phyloP scores from a whole-genome alignment of 2,329 filamentous ascomycete species.

The Coniella vitis region DNA sequence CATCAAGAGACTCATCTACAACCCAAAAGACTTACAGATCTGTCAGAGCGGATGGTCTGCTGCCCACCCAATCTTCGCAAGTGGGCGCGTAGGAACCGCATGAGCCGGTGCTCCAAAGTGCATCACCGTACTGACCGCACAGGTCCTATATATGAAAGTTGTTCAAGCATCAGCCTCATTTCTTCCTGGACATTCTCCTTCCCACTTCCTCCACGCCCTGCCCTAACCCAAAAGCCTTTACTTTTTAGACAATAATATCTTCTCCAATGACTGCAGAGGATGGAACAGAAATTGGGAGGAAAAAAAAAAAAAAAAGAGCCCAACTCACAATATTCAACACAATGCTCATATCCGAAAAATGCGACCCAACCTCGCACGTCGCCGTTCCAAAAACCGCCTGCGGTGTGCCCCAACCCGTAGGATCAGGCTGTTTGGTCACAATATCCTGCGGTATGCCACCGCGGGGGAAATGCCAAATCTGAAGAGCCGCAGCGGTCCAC shows the following conservation, averaged over 20 bases:
- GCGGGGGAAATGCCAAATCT: constrained; percentile 72
- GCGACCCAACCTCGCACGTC: constrained; percentile 56
- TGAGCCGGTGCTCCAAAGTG: constrained; percentile 34
- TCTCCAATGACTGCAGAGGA: too few relatives aligned
- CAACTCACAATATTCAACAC: constrained; percentile 57
- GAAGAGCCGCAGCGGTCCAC: constrained; percentile 63
- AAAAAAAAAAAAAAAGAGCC: too few relatives aligned
- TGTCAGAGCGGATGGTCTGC: constrained; percentile 35
- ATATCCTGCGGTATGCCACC: constrained; percentile 60
- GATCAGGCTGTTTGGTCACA: constrained; percentile 47
- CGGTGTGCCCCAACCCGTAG: constrained; percentile 61
- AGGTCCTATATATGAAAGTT: constrained; percentile 44
- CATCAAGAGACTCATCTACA: too few relatives aligned
- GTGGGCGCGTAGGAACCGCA: constrained; percentile 36
- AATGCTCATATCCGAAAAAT: constrained; percentile 64
- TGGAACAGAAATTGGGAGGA: too few relatives aligned
- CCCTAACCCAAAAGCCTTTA: too few relatives aligned
- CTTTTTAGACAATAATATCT: neutral
- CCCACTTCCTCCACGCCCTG: too few relatives aligned
- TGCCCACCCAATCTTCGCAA: constrained; percentile 40
- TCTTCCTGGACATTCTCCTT: neutral
- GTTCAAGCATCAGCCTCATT: neutral
- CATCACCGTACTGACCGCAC: constrained; percentile 67
- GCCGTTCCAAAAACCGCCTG: constrained; percentile 59
- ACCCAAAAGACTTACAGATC: constrained; percentile 26